Base-by-base conservation (phyloP, 306 rosid genomes). In the Quercus cerris region DNA sequence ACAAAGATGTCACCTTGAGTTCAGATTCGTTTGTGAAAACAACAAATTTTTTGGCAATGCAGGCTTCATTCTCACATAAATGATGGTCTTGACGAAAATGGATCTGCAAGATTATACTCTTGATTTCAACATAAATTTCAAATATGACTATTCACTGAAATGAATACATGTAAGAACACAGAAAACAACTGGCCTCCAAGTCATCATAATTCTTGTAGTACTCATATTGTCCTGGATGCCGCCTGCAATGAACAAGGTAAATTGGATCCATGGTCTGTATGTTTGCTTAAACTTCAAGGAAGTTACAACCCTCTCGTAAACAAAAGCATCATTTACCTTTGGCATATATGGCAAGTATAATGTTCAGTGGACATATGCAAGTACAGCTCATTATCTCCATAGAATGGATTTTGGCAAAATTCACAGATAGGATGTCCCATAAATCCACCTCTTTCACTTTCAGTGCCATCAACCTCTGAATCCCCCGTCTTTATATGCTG, bases 391-490 rank as follows among this genome's bases (percentile, higher is more conserved):
- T 89, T 89, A 70, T 89, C 90, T 28, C 90, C 89, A 20, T 89
- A 89, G 77, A 84, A 86, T 5, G 92, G 89, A 35, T 85, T 86
- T 81, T 61, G 61, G 83, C 92, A 89, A 76, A 84, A 89, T 19
- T 89, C 88, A 84, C 92, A 89, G 80, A 51, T 56, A 73, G 92
- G 92, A 67, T 89, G 92, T 71, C 92, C 92, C 5, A 78, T 77
- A 70, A 89, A 89, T 3, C 92, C 90, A 22, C 92, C 92, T 84
- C 92, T 84, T 77, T 89, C 92, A 76, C 89, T 84, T 83, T 89
- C 89, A 73, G 79, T 86, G 70, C 92, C 92, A 71, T 89, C 92
- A 70, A 86, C 88, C 80, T 80, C 89, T 1, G 90, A 86, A 78
- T 84, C 88, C 30, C 92, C 92, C 5, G 88, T 82, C 70, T 64